Percentiles rank a stretch among this genome's conserved stretches.
Conservation (phyloP, 768 basidiomycete species). For the Solioccasus polychromus region DNA sequence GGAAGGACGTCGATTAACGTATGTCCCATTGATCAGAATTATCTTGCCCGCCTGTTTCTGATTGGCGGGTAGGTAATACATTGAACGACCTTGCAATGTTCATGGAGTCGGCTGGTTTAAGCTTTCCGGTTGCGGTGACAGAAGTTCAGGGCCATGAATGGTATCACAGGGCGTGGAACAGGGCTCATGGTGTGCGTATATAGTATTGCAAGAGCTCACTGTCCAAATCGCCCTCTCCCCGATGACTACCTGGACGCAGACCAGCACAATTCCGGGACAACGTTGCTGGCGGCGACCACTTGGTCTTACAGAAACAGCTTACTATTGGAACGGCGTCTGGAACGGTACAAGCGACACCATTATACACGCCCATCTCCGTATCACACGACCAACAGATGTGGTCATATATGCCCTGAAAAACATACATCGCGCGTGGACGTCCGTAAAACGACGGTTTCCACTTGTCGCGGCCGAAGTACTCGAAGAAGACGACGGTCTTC, state of each 20-base stretch:
- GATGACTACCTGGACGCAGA: slow-evolving; percentile 4
- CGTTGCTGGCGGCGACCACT: slow-evolving; percentile 18
- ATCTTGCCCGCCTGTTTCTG: no score
- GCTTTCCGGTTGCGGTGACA: no score
- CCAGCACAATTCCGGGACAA: background rate
- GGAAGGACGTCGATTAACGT: no score
- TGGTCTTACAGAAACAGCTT: slow-evolving; percentile 39
- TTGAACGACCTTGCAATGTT: no score
- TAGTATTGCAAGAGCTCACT: background rate
- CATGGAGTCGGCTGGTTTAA: no score
- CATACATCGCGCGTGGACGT: slow-evolving; percentile 41
- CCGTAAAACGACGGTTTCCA: slow-evolving; percentile 47
- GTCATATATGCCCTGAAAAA: slow-evolving; percentile 28
- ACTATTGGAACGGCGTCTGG: slow-evolving; percentile 38
- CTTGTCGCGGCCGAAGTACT: slow-evolving; percentile 44
- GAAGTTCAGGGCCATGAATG: no score
- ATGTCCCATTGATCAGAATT: no score
- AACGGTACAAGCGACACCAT: slow-evolving; percentile 44
- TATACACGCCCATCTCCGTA: slow-evolving; percentile 36
- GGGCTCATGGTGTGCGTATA: slow-evolving; percentile 1
- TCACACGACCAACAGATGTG: slow-evolving; percentile 12
- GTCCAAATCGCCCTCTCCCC: background rate
- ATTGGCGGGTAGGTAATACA: no score
- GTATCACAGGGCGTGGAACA: no score
- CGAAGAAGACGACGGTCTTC: slow-evolving; percentile 24